These are phyloP conservation scores for Phylloporus arenicola DNA, from an alignment of 768 basidiomycete genomes.

Conservation along the genomic window DNA sequence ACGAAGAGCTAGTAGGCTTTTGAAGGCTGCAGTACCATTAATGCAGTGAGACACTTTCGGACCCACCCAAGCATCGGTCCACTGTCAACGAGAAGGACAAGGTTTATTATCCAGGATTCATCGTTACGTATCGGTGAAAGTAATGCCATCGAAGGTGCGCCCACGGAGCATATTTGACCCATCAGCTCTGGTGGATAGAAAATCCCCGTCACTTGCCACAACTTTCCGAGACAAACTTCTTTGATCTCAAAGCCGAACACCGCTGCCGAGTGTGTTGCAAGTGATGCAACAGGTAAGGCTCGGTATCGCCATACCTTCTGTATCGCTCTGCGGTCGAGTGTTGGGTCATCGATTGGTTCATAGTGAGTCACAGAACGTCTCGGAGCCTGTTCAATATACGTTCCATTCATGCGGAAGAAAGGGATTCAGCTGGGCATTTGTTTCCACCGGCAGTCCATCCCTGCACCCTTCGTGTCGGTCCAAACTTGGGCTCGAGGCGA, in stretches of 20 bases:
- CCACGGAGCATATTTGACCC: slow-evolving; percentile 70
- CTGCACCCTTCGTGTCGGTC: too few relatives aligned
- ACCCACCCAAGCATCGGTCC: slow-evolving; percentile 13
- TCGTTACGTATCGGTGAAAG: slow-evolving; percentile 74
- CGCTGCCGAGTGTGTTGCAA: slow-evolving; percentile 37
- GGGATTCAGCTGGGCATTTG: too few relatives aligned
- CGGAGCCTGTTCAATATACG: too few relatives aligned
- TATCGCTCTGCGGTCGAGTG: slow-evolving; percentile 87
- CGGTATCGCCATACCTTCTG: slow-evolving; percentile 68
- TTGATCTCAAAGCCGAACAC: slow-evolving; percentile 51
- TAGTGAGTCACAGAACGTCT: too few relatives aligned
- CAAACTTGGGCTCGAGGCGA: too few relatives aligned
- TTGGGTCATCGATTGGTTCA: slow-evolving; percentile 78
- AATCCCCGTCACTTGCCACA: slow-evolving; percentile 23
- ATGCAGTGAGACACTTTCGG: slow-evolving; percentile 26
- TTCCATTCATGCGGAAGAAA: too few relatives aligned
- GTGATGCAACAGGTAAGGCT: slow-evolving; percentile 38
- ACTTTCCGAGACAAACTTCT: slow-evolving; percentile 53
- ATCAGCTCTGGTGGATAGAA: slow-evolving; percentile 22
- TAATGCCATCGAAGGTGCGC: slow-evolving; percentile 43
- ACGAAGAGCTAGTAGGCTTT: slow-evolving; percentile 74
- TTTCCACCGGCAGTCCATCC: too few relatives aligned
- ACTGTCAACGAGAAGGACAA: slow-evolving; percentile 25
- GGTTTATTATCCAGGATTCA: slow-evolving; percentile 62
- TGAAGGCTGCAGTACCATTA: slow-evolving; percentile 47